A percentile compares a stretch with the other conserved stretches of the same genome.
phyloP scores from a whole-genome alignment of 1,284 basidiomycete species.

The Prillingera fragicola region DNA sequence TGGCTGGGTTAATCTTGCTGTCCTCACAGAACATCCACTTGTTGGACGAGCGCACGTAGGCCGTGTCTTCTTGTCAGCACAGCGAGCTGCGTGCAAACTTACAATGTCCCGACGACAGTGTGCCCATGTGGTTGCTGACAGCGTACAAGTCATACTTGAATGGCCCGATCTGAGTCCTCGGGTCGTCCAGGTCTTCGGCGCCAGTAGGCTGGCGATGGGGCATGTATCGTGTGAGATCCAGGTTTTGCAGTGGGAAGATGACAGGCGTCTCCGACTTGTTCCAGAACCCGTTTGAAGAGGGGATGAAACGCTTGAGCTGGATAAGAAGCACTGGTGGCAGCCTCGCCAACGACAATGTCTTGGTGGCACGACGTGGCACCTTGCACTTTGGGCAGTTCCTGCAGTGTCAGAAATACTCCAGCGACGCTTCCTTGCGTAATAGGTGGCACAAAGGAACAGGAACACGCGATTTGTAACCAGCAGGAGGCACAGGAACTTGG shows the following conservation, averaged over 20 bases:
- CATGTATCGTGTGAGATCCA: slow-evolving; percentile 90
- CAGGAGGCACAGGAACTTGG: background rate
- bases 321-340: slow-evolving; percentile 91
- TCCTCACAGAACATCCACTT: slow-evolving; percentile 87
- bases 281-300: slow-evolving; percentile 79
- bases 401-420: slow-evolving; percentile 6
- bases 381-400: slow-evolving; percentile 95
- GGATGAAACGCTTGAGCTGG: slow-evolving; percentile 92
- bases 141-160: slow-evolving; percentile 83
- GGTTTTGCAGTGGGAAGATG: slow-evolving; percentile 73
- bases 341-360: slow-evolving; percentile 78
- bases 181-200: slow-evolving; percentile 56
- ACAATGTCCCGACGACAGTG: slow-evolving; percentile 87
- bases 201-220: slow-evolving; percentile 69
- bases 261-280: slow-evolving; percentile 90
- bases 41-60: slow-evolving; percentile 66
- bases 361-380: slow-evolving; percentile 70
- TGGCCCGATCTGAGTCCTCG: slow-evolving; percentile 71
- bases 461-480: too few relatives aligned
- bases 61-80: slow-evolving; percentile 60
- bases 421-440: too few relatives aligned
- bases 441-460: background rate
- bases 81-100: slow-evolving; percentile 44
- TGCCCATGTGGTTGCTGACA: slow-evolving; percentile 89
- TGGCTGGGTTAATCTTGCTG: slow-evolving; percentile 64